These are phyloP conservation scores for Hyaloscypha finlandica DNA, from an alignment of 495 filamentous ascomycete genomes.

Conservation along the genomic window DNA sequence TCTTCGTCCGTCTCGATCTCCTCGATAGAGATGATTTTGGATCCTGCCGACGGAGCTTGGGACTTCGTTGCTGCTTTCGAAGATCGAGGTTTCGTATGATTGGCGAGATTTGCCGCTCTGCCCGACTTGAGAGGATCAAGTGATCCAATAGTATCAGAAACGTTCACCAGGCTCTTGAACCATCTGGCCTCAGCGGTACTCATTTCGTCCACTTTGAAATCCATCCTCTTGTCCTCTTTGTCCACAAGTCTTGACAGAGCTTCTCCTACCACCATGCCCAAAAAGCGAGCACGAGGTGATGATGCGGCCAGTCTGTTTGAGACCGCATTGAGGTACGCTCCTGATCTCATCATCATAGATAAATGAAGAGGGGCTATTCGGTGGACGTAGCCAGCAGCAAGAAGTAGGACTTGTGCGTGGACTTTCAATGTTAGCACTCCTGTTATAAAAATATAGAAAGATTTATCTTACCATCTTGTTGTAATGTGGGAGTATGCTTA, in stretches of 20 bases:
- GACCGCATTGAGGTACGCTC: conserved; percentile 70
- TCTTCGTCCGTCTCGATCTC: conserved; percentile 51
- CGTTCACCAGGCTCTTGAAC: conserved; percentile 67
- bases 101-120: conserved; percentile 14
- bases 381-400: conserved; percentile 75
- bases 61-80: conserved; percentile 30
- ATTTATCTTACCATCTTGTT: conserved; percentile 72
- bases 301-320: conserved; percentile 85
- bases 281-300: conserved; percentile 71
- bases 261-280: conserved; percentile 89
- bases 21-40: conserved; percentile 64
- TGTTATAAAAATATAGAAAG: not conserved
- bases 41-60: conserved; percentile 31
- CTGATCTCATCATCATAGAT: conserved; percentile 64
- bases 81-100: conserved; percentile 20
- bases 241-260: conserved; percentile 81
- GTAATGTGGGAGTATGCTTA: conserved; percentile 74
- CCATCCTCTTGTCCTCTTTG: conserved; percentile 67
- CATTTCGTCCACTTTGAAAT: conserved; percentile 83
- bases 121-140: conserved; percentile 40
- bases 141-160: conserved; percentile 65
- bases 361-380: conserved; percentile 61
- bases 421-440: conserved; percentile 42
- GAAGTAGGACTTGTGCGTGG: conserved; percentile 76
- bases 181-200: conserved; percentile 69